Percentiles rank a stretch among this genome's conserved stretches.
Conservation (phyloP, 2,329 filamentous ascomycete species). For the Diplodia scrobiculata region DNA sequence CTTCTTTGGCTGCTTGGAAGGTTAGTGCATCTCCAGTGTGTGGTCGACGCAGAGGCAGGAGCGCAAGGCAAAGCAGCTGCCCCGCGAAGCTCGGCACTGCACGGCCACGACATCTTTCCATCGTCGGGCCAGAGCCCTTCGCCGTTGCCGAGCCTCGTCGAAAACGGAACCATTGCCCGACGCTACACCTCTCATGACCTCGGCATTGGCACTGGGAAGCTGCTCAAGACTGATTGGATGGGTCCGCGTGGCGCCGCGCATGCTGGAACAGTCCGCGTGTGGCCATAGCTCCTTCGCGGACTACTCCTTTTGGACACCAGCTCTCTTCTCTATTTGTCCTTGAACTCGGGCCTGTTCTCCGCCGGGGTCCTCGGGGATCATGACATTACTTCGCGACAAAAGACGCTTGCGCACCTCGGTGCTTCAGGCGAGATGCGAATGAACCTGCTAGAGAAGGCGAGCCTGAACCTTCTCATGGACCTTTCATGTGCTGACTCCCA, state of each 20-base stretch:
- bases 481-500: neutral
- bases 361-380: neutral
- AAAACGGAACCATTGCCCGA: neutral
- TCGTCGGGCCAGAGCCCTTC: too few relatives aligned
- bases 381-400: neutral
- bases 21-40: neutral
- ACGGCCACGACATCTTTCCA: too few relatives aligned
- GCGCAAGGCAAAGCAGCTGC: neutral
- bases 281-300: conserved; percentile 4
- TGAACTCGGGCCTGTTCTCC: too few relatives aligned
- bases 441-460: neutral
- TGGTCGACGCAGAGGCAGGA: neutral
- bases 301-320: neutral
- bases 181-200: neutral
- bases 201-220: neutral
- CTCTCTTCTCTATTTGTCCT: too few relatives aligned
- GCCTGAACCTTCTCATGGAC: neutral
- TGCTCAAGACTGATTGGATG: neutral
- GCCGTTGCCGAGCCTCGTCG: neutral
- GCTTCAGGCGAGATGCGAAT: neutral
- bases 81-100: too few relatives aligned
- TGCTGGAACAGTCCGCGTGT: neutral
- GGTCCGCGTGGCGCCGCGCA: neutral
- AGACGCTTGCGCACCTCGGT: neutral
- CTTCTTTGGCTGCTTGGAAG: conserved; percentile 38